A percentile compares a stretch with the other conserved stretches of the same genome.
Evolutionary conservation across 148 eudicot genomes (phyloP).

Genomic region (Vaccinium vitisidaea): DNA sequence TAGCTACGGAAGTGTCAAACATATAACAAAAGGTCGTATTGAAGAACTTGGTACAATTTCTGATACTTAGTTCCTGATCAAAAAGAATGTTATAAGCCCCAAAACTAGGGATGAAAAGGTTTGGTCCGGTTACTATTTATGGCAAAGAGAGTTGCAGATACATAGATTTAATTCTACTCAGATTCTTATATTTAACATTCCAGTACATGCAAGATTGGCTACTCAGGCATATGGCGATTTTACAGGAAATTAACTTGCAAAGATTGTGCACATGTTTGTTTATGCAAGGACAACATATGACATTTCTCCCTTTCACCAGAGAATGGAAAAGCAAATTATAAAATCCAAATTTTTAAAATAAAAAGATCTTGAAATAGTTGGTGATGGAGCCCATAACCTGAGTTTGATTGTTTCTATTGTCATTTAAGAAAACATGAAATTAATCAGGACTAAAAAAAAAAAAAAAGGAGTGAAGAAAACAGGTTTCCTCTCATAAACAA

Average conservation of each 20-base stretch:
- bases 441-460: neutral
- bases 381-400: neutral
- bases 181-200: neutral
- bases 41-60: no score
- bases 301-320: neutral
- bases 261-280: neutral
- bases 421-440: neutral
- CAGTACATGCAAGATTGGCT: neutral
- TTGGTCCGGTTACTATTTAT: neutral
- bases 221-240: neutral
- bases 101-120: no score
- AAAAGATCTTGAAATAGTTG: neutral
- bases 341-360: neutral
- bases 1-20: no score
- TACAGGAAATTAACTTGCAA: neutral
- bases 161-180: neutral
- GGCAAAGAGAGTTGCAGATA: neutral
- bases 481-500: neutral
- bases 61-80: no score
- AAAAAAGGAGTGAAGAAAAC: neutral
- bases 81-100: no score
- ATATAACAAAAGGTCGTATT: no score
- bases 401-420: neutral
- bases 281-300: neutral
- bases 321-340: constrained; percentile 1